Evolutionary conservation across 306 rosid genomes (phyloP).

Genomic region (Cicer judaicum): DNA sequence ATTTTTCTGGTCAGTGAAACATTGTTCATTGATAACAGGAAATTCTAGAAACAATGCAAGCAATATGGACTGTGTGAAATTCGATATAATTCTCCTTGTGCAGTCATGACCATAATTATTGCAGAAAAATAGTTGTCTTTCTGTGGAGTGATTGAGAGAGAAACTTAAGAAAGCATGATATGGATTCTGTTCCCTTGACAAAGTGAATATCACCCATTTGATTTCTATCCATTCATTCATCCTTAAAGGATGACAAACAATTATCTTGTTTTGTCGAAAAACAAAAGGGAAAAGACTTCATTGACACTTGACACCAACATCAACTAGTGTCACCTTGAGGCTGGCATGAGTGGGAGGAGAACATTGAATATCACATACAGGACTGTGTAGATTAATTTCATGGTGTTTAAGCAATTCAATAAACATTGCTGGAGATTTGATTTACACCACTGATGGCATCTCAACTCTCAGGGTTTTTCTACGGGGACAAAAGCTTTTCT

Average conservation of each 20-base stretch:
- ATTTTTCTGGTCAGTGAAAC: constrained; percentile 22
- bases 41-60: constrained; percentile 7
- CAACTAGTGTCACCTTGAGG: constrained; percentile 12
- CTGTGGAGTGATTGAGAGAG: constrained; percentile 18
- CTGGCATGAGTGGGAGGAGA: not conserved
- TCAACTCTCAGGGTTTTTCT: not conserved
- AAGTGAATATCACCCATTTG: constrained; percentile 10
- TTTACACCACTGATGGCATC: not conserved
- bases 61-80: not conserved
- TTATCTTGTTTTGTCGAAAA: not conserved
- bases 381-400: not conserved
- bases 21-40: not conserved
- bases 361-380: not conserved
- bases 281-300: not conserved
- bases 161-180: constrained; percentile 30
- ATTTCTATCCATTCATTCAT: constrained; percentile 1
- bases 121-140: constrained; percentile 1
- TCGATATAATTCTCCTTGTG: constrained; percentile 5
- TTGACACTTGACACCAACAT: not conserved
- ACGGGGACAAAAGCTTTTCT: not conserved
- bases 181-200: constrained; percentile 2
- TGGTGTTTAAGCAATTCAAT: constrained; percentile 4
- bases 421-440: not conserved
- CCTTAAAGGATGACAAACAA: not conserved
- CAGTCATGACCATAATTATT: not conserved